Evolutionary conservation across 306 rosid species (phyloP).

Genomic region (Abrus pulchellus): DNA sequence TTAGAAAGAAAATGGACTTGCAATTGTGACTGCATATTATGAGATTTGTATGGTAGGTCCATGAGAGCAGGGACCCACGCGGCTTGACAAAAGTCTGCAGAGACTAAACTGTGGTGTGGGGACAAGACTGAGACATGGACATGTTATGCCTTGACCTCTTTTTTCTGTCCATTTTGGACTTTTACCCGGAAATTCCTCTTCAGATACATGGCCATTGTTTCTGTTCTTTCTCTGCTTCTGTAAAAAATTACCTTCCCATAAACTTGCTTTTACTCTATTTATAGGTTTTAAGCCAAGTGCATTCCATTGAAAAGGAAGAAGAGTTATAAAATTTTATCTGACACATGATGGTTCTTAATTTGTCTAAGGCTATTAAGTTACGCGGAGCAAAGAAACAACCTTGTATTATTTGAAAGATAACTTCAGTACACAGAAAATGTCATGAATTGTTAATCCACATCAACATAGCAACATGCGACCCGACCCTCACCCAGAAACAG

Average conservation of each 20-base stretch:
- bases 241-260: neutral
- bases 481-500: too few species aligned
- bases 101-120: constrained; percentile 30
- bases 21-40: neutral
- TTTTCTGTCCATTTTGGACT: constrained; percentile 52
- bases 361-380: neutral
- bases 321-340: neutral
- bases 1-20: constrained; percentile 19
- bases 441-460: too few species aligned
- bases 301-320: neutral
- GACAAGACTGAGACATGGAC: neutral
- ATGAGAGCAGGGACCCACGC: constrained; percentile 68
- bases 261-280: neutral
- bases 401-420: neutral
- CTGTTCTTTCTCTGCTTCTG: neutral
- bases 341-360: neutral
- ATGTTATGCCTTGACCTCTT: constrained; percentile 36
- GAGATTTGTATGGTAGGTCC: constrained; percentile 32
- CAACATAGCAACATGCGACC: neutral
- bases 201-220: constrained; percentile 12
- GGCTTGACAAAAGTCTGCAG: constrained; percentile 53
- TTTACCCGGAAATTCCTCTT: constrained; percentile 56
- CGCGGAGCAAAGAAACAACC: neutral
- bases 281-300: neutral
- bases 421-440: neutral